Percentiles rank a stretch among this genome's conserved stretches.
These are phyloP conservation scores for Pyrenochaeta sp. DNA, from an alignment of 2,329 filamentous ascomycete species.

Conservation along the genomic window DNA sequence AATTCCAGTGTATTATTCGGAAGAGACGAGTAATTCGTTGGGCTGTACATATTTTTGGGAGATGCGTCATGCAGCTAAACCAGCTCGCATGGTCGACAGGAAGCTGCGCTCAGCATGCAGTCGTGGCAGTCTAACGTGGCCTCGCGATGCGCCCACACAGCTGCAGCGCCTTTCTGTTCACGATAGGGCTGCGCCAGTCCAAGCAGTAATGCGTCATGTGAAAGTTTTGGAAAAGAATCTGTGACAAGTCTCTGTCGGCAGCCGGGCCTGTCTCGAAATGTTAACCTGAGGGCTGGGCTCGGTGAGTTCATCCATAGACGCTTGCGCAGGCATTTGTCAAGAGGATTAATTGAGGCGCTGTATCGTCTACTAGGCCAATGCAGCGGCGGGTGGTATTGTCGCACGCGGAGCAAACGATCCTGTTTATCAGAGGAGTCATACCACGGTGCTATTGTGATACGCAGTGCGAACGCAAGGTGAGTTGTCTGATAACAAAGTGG, in stretches of 20 bases:
- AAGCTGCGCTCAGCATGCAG: conserved; percentile 36
- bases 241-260: conserved; percentile 1
- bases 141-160: conserved; percentile 34
- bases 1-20: conserved; percentile 19
- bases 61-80: conserved; percentile 41
- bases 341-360: not conserved
- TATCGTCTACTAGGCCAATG: conserved; percentile 1
- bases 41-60: conserved; percentile 40
- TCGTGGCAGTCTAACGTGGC: conserved; percentile 44
- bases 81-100: conserved; percentile 32
- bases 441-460: conserved; percentile 30
- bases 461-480: conserved; percentile 45
- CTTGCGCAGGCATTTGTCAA: conserved; percentile 2
- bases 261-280: conserved; percentile 7
- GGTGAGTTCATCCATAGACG: not conserved
- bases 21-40: conserved; percentile 26
- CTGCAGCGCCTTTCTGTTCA: conserved; percentile 25
- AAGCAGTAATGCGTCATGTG: conserved; percentile 38
- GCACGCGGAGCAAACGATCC: conserved; percentile 38
- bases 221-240: conserved; percentile 10
- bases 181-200: conserved; percentile 39
- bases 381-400: conserved; percentile 12
- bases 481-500: conserved; percentile 45
- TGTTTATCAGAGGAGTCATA: conserved; percentile 36
- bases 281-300: not conserved